Evolutionary conservation across 2,329 filamentous ascomycete species (phyloP).

Genomic region (Coniella vitis): DNA sequence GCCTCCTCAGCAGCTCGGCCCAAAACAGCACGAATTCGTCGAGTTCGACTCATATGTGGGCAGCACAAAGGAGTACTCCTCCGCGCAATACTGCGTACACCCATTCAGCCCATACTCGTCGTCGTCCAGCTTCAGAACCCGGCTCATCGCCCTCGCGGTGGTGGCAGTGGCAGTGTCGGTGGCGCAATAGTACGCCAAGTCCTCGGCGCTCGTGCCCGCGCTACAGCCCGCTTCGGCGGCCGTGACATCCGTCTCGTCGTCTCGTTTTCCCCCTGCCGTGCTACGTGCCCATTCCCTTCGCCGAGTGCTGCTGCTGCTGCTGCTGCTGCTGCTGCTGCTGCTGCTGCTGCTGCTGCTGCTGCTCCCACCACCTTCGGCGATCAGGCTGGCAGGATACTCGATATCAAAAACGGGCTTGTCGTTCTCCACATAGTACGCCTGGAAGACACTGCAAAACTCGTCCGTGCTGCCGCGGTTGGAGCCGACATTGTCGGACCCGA

Average conservation of each 20-base stretch:
- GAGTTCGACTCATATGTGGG: constrained; percentile 7
- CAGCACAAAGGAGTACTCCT: constrained; percentile 6
- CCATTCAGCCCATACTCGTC: constrained; percentile 12
- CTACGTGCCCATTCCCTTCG: no score
- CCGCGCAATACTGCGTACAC: constrained; percentile 13
- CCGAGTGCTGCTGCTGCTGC: no score
- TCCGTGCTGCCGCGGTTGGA: no score
- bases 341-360: no score
- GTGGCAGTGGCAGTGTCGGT: not conserved
- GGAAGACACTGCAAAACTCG: no score
- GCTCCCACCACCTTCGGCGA: no score
- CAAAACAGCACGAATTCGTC: constrained; percentile 13
- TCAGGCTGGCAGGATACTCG: constrained; percentile 12
- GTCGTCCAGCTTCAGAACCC: constrained; percentile 15
- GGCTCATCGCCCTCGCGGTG: constrained; percentile 6
- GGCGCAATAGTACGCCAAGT: constrained; percentile 2
- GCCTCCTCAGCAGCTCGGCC: not conserved
- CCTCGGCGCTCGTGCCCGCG: not conserved
- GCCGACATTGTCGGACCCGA: no score
- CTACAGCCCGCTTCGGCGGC: constrained; percentile 3
- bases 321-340: no score
- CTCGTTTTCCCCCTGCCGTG: not conserved
- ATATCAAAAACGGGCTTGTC: constrained; percentile 14
- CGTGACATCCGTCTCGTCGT: not conserved
- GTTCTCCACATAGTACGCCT: no score